Base-by-base conservation (phyloP, 2,329 filamentous ascomycete genomes). In the Alternaria brassicicola region DNA sequence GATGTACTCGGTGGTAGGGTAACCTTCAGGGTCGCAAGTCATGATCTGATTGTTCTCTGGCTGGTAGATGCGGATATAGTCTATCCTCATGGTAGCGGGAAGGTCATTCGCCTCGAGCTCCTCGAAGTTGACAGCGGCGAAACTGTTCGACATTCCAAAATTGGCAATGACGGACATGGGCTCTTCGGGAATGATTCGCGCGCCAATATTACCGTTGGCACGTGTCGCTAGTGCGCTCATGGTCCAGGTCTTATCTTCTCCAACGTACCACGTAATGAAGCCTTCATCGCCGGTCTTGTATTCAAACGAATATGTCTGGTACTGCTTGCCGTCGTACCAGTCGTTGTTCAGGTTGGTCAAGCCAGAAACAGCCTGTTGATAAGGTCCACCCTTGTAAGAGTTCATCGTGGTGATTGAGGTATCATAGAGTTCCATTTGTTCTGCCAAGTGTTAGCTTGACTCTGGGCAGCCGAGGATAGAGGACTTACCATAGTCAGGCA, bases 11-110 rank as follows among this genome's bases (percentile, higher is more conserved):
- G 88, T 91, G 0, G 89, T 91, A 54, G 84, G 83, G 69, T 87
- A 91, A 0, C 85, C 88, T 0, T 81, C 79, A 3, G 89, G 89
- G 76, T 91, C 89, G 73, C 89, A 91, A 15, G 88, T 89, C 48
- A 89, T 69, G 36, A 81, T 81, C 66, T 83, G 80, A 12, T 82
- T 79, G 51, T 85, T 82, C 13, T 83, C 81, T 61, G 88, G 85
- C 73, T 90, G 88, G 68, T 90, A 91, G 49, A 91, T 88, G 13
- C 89, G 85, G 52, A 91, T 81, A 71, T 90, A 90, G 74, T 91
- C 88, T 56, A 91, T 80, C 2, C 87, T 82, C 83, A 90, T 88
- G 2, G 81, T 86, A 2, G 86, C 88, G 3, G 88, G 88, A 67
- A 89, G 80, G 10, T 61, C 61, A 15, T 81, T 67, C 4, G 73